Evolutionary conservation across 306 rosid species (phyloP).

Genomic region (Gastrolobium villosum): DNA sequence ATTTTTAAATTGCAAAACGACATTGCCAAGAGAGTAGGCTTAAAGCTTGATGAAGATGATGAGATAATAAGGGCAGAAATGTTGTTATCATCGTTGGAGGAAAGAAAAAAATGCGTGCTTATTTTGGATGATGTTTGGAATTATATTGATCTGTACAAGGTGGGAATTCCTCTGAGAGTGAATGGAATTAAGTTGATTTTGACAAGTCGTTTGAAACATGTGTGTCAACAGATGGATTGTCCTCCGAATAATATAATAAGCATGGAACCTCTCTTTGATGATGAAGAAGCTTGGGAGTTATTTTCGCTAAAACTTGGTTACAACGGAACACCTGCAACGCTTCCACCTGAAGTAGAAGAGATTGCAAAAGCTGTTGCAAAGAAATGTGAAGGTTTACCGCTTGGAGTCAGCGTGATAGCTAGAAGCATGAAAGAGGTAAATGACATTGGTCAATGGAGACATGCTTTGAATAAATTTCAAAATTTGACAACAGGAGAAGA

Average conservation of each 20-base stretch:
- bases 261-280: neutral
- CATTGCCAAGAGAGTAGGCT: slow-evolving; percentile 13
- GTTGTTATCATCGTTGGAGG: neutral
- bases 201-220: slow-evolving; percentile 42
- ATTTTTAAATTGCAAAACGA: slow-evolving; percentile 19
- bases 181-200: slow-evolving; percentile 47
- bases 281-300: slow-evolving; percentile 17
- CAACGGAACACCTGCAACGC: neutral
- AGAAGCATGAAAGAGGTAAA: neutral
- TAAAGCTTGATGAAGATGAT: slow-evolving; percentile 28
- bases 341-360: neutral
- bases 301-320: slow-evolving; percentile 33
- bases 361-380: neutral
- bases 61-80: slow-evolving; percentile 10
- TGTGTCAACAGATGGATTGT: slow-evolving; percentile 41
- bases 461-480: neutral
- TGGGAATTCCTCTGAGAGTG: slow-evolving; percentile 31
- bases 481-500: slow-evolving; percentile 6
- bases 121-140: slow-evolving; percentile 58
- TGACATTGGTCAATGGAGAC: slow-evolving; percentile 1
- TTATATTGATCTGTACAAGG: slow-evolving; percentile 32
- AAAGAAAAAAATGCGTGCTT: neutral
- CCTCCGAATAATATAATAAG: neutral
- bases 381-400: neutral
- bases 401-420: slow-evolving; percentile 38